Base-by-base conservation (phyloP, 2,329 filamentous ascomycete species). In the Mariannaea sp. region DNA sequence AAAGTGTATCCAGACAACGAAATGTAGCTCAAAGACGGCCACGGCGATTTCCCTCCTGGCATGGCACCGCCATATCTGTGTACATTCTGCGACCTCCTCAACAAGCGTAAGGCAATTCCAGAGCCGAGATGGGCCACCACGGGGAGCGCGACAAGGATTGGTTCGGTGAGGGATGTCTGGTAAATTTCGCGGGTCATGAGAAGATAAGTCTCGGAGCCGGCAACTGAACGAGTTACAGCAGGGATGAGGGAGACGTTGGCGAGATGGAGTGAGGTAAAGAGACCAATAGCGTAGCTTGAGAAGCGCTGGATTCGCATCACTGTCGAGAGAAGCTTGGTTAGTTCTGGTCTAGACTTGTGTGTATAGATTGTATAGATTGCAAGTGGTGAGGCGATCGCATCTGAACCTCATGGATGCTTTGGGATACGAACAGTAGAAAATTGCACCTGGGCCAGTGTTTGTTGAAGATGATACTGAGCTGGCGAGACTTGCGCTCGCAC, bases 111-210 rank as follows among this genome's bases (percentile, higher is more conserved):
- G 0, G 84, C 85, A 5, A 97, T 69, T 29, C 93, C 92, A 0
- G 90, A 88, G 12, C 82, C 78, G 36, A 97, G 78, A 70, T 97
- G 93, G 2, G 86, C 82, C 53, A 86, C 70, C 17, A 96, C 77
- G 2, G 93, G 92, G 2, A 91, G 71, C 36, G 81, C 85, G 55
- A 97, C 83, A 56, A 97, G 80, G 16, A 95, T 75, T 3, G 91
- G 90, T 69, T 97, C 92, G 45, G 88, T 80, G 13, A 90, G 76
- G 2, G 87, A 81, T 1, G 90, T 92, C 72, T 97, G 93, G 77
- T 97, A 97, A 71, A 94, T 86, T 42, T 95, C 92, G 56, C 93
- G 85, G 22, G 92, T 92, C 71, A 96, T 89, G 59, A 97, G 87
- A 42, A 97, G 85, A 72, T 92, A 96, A 43, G 85, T 86, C 69